Base-by-base conservation (phyloP, 352 stramenopile genomes). In the Phytopythium oedochilum region DNA sequence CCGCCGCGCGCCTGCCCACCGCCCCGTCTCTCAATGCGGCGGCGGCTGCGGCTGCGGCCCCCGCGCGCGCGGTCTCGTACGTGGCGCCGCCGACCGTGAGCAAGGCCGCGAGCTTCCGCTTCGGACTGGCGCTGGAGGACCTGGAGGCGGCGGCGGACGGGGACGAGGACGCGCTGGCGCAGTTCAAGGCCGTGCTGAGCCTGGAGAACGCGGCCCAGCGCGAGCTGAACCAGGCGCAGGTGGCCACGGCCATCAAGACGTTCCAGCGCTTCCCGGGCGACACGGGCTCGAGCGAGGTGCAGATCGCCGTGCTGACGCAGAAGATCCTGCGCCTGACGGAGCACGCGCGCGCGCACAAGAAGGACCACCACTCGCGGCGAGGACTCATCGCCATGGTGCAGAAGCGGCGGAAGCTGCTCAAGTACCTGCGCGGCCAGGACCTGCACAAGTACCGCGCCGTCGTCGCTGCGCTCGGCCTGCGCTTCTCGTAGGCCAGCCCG, bases 221-320 rank as follows among this genome's bases (percentile, higher is more conserved):
- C 49, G 84, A 92, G 51, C 70, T 94, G 31, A 94, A 94, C 75
- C 70, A 94, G 66, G 77, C 79, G 40, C 75, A 91, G 63, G 73
- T 92, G 55, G 72, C 83, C 29, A 83, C 74, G 40, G 83, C 82
- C 43, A 89, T 94, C 55, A 68, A 92, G 61, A 90, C 76, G 15
- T 94, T 94, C 68, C 80, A 94, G 69, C 82, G 84, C 48, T 92
- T 92, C 69, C 84, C 84, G 9, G 83, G 84, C 18, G 84, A 94
- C 67, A 92, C 84, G 32, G 84, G 84, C 44, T 94, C 84, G 45
- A 91, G 79, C 63, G 84, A 94, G 54, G 84, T 92, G 57, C 84
- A 94, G 66, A 74, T 94, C 50, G 84, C 84, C 9, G 81, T 92
- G 58, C 66, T 94, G 25, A 94, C 84, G 61, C 82, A 94, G 62